Percentiles rank a stretch among this genome's conserved stretches.
phyloP scores from a whole-genome alignment of 2,329 filamentous ascomycete species.

The Trematosphaeria pertusa region DNA sequence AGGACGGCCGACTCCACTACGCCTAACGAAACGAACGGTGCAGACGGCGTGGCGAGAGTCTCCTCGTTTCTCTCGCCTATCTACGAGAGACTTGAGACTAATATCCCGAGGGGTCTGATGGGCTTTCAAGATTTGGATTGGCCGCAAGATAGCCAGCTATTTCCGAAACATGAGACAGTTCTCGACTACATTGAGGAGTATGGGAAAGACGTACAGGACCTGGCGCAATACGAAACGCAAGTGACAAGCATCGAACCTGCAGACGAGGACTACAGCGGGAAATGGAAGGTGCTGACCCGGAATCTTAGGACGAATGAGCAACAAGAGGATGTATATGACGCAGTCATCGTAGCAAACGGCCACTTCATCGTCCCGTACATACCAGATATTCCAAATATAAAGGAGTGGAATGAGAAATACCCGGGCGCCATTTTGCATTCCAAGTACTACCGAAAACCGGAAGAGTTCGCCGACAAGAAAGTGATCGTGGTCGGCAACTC shows the following conservation, averaged over 20 bases:
- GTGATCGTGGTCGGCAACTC: conserved; percentile 85
- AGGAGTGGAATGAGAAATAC: conserved; percentile 48
- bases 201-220: conserved; percentile 68
- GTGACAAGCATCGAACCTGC: conserved; percentile 65
- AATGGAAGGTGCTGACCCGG: conserved; percentile 68
- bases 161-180: conserved; percentile 75
- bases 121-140: conserved; percentile 75
- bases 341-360: conserved; percentile 56
- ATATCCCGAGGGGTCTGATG: conserved; percentile 86
- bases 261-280: conserved; percentile 24
- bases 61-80: conserved; percentile 81
- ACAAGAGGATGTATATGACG: conserved; percentile 61
- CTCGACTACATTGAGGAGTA: conserved; percentile 77
- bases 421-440: conserved; percentile 61
- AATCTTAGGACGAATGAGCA: conserved; percentile 56
- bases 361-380: conserved; percentile 58
- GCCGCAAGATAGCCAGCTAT: conserved; percentile 69
- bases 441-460: conserved; percentile 76
- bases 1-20: background rate
- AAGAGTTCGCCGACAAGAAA: conserved; percentile 69
- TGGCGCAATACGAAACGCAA: conserved; percentile 74
- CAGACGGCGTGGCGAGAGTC: conserved; percentile 40
- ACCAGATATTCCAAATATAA: conserved; percentile 50
- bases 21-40: conserved; percentile 6
- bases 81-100: conserved; percentile 83